Percentiles rank a stretch among this genome's conserved stretches.
Evolutionary conservation across 371 early-diverging fungal genomes (phyloP).

Genomic region (Mortierella sp.): DNA sequence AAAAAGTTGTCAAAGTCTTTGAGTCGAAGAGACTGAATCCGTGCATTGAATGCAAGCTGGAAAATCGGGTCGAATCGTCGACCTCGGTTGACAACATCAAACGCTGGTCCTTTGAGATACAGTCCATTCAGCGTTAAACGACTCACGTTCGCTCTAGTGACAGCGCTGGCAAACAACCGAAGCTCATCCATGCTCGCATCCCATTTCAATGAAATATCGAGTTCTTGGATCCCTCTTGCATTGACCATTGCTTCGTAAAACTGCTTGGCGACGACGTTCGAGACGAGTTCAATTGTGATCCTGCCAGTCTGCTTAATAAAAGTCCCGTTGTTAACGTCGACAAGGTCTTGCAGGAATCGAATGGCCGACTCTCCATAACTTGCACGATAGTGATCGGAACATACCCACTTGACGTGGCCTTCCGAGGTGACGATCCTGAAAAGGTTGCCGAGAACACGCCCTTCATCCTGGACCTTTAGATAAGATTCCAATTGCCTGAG

Average conservation of each 20-base stretch:
- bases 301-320: neutral
- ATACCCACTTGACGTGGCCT: constrained; percentile 16
- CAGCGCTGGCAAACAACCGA: neutral
- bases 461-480: neutral
- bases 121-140: neutral
- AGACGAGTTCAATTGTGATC: neutral
- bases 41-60: constrained; percentile 1
- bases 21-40: constrained; percentile 2
- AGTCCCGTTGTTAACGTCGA: neutral
- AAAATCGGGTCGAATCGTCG: constrained; percentile 12
- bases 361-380: neutral
- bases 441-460: neutral
- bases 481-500: neutral
- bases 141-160: constrained; percentile 1
- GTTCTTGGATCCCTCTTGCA: neutral
- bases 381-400: neutral
- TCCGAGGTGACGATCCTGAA: constrained; percentile 2
- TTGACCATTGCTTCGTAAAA: constrained; percentile 11
- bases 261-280: neutral
- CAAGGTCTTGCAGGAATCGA: neutral
- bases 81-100: constrained; percentile 7
- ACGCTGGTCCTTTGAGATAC: neutral
- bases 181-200: constrained; percentile 14
- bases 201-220: constrained; percentile 13
- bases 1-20: constrained; percentile 3